Base-by-base conservation (phyloP, 1,284 basidiomycete genomes). In the Ganoderma lingzhi region DNA sequence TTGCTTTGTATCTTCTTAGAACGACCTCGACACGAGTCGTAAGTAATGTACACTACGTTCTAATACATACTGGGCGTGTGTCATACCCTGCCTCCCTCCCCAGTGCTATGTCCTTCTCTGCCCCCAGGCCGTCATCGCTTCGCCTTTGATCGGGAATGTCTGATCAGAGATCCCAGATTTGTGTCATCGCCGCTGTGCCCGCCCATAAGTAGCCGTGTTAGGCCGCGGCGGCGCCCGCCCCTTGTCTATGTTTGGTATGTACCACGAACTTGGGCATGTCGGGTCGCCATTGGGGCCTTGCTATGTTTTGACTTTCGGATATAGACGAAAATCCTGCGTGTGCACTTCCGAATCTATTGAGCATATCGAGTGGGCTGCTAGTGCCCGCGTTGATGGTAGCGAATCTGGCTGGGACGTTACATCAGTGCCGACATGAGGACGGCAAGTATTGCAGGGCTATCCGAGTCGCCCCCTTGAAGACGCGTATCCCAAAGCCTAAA, bases 31-130 rank as follows among this genome's bases (percentile, higher is more conserved):
- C n/a, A 23, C 48, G 23, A 53, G 48, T 53, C 48, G 23, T 14
- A 53, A 53, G 48, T 53, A 53, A 53, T 30, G 48, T 53, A 53
- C 48, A 28, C 23, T 53, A 53, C 48, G 28, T 53, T 53, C 48
- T 30, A 4, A 23, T 53, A 53, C 2, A 53, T 53, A 53, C 23
- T 53, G 48, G 48, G 28, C 48, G 28, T 53, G 28, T 53, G 48
- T 28, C 23, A 30, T 28, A 53, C 23, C 23, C 9, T 53, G 23
- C 48, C 12, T 28, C 6, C 23, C 10, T 14, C 23, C 6, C 8
- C 45, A n/a, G 9, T 51, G 3, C 48, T 23, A 3, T 12, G 12
- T 23, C 23, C 23, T 53, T 6, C 10, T n/a, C 10, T n/a, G 23
- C 23, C 9, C 6, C 9, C 10, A 12, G 35, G 35, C 35, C 3